phyloP scores from a whole-genome alignment of 371 early-diverging fungal genomes.

The Capillidium heterosporum region DNA sequence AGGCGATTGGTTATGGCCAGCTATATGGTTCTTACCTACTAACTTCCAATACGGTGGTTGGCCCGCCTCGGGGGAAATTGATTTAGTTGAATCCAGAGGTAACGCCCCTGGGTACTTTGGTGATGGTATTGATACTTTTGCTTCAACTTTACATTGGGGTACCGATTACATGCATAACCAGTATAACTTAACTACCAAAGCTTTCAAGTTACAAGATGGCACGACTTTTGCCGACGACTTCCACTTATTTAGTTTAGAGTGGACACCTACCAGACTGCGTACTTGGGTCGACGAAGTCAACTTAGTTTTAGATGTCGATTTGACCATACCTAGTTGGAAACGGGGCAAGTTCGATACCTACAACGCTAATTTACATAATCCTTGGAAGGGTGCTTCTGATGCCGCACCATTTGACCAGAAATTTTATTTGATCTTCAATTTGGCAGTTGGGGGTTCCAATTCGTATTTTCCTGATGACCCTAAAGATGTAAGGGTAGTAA shows the following conservation, averaged over 20 bases:
- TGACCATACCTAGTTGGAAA: constrained; percentile 23
- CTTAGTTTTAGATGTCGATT: constrained; percentile 23
- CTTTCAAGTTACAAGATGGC: constrained; percentile 8
- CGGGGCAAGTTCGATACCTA: constrained; percentile 19
- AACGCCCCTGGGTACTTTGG: constrained; percentile 21
- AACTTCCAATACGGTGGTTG: constrained; percentile 40
- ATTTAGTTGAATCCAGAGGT: constrained; percentile 33
- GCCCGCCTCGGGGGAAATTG: constrained; percentile 46
- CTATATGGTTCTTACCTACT: constrained; percentile 48
- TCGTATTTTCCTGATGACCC: constrained; percentile 37
- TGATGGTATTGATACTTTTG: constrained; percentile 4
- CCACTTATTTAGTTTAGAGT: constrained; percentile 29
- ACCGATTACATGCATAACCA: not conserved
- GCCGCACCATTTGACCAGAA: constrained; percentile 45
- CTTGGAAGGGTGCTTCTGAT: constrained; percentile 27
- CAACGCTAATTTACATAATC: constrained; percentile 20
- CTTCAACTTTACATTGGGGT: constrained; percentile 7
- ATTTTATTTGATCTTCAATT: constrained; percentile 39
- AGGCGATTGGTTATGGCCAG: constrained; percentile 52
- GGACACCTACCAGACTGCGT: constrained; percentile 31
- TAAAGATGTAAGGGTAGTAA: not conserved
- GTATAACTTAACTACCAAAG: constrained; percentile 3
- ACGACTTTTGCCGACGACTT: constrained; percentile 21
- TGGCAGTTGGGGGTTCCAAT: constrained; percentile 45
- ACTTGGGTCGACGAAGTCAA: constrained; percentile 33